These are phyloP conservation scores for Claviceps sorghi DNA, from an alignment of 2,329 filamentous ascomycete species.

Conservation along the genomic window DNA sequence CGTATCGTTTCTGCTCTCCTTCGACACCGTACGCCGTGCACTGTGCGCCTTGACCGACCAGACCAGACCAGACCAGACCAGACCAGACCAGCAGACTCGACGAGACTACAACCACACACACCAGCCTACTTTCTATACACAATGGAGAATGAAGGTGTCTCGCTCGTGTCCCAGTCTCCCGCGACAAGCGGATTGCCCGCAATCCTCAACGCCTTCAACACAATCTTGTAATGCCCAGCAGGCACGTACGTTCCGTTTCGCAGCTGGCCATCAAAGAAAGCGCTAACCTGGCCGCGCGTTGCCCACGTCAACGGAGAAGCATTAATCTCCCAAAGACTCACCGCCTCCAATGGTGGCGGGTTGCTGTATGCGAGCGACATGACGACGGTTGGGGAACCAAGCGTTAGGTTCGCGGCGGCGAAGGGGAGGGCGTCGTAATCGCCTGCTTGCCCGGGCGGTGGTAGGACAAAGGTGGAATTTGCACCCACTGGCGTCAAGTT, in stretches of 20 bases:
- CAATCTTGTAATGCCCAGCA: slow-evolving; percentile 28
- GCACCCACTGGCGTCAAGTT: not conserved
- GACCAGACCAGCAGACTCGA: not conserved
- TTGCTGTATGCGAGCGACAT: not conserved
- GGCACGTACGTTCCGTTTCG: slow-evolving; percentile 25
- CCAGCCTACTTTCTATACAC: not conserved
- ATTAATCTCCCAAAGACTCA: not conserved
- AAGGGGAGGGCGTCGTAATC: not conserved
- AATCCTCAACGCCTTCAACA: slow-evolving; percentile 27
- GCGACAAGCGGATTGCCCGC: slow-evolving; percentile 24
- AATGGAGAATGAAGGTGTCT: not conserved
- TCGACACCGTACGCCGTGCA: too few species aligned
- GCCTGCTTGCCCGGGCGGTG: not conserved
- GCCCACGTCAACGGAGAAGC: not conserved
- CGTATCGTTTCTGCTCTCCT: too few species aligned
- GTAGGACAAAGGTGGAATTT: not conserved
- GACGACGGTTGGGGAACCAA: not conserved
- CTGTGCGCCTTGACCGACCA: too few species aligned
- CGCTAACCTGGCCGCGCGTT: not conserved
- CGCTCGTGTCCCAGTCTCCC: slow-evolving; percentile 23
- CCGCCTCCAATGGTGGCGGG: not conserved
- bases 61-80: not conserved
- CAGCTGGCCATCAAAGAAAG: slow-evolving; percentile 25
- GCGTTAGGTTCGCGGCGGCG: not conserved
- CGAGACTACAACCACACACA: not conserved